Evolutionary conservation across 2,329 filamentous ascomycete genomes (phyloP), one percentile per base, ranked within the genome.

Genomic region (Neonectria sp.): DNA sequence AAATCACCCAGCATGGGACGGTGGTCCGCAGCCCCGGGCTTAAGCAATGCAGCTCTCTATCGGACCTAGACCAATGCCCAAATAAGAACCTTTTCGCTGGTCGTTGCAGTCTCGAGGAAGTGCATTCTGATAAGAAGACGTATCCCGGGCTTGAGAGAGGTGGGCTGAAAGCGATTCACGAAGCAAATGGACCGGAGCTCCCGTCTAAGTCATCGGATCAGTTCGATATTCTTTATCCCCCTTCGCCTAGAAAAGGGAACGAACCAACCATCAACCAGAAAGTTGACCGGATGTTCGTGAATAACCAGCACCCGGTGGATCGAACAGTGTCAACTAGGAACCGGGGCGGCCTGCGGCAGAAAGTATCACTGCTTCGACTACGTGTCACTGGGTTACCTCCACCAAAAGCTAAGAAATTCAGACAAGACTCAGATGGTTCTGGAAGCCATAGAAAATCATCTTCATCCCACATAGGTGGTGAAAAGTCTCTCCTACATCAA

Each of bases 151-250:
- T 53, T 33, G 63, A 43, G 7, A 37, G 60, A 4, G 56, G 62
- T 37, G 62, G 33, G 17, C 31, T 63, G 46, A 65, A 62, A 46
- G 63, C 52, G 17, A 68, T 68, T 49, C 55, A 71, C 31, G 65
- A 69, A 60, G 63, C 55, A 48, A 57, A 52, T 48, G 55, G 43
- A 13, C 46, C 35, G n/a, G 61, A 71, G 17, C 63, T 57, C 40
- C 75, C 73, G 2, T 66, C 69, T 7, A 71, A 71, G 43, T 55
- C 71, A 25, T 79, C 79, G 13, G 78, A 81, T 29, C 79, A 79
- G 46, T 81, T 81, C 60, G 79, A 79, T 49, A 78, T 82, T 59
- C 63, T 74, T 13, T 80, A 79, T 61, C 79, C 79, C 7, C 72
- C 73, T 4, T 74, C 76, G 2, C 63, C 68, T 6, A 55, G 66